Base-by-base conservation (phyloP, 371 early-diverging fungal genomes). In the Capillidium heterosporum region DNA sequence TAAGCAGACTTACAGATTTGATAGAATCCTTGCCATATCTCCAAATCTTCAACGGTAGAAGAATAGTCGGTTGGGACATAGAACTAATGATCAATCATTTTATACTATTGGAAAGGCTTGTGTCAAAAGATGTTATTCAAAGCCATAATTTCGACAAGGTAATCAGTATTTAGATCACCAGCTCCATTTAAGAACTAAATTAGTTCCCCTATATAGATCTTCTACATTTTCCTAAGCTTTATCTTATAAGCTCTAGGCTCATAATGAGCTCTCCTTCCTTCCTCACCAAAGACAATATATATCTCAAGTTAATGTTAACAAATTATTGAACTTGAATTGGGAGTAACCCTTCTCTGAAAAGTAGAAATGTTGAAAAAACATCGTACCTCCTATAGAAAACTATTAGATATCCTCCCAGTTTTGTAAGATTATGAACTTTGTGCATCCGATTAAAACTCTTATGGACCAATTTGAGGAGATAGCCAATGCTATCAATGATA, bases 21-120 rank as follows among this genome's bases (percentile, higher is more conserved):
- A 59, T 86, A 88, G 67, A 78, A 88, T 11, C 95, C 95, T 60
- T 82, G 81, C 91, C 92, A 90, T 3, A 88, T 77, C 67, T 89
- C 89, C n/a, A 82, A 72, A 26, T 89, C 91, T 46, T 84, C 83
- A 35, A 71, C 71, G 31, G 78, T 72, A 0, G 66, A 51, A 24
- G 65, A 61, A 0, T 74, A 68, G 29, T 78, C 77, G n/a, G 72
- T 71, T 17, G 81, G 74, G 2, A 84, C 87, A 63, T 76, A 93
- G 70, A 91, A 91, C 7, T 88, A 90, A 0, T 91, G 76, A 24
- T 89, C 90, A 32, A 89, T 76, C 19, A 78, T 84, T 2, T 78
- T 71, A 65, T 84, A 78, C 40, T 65, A 60, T 59, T 78, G 63
- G 5, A 83, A 74, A 5, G 89, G 84, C 1, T 78, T 70, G 50